Conservation (phyloP, 2,329 filamentous ascomycete species). For the Aspergillus novoparasiticus region DNA sequence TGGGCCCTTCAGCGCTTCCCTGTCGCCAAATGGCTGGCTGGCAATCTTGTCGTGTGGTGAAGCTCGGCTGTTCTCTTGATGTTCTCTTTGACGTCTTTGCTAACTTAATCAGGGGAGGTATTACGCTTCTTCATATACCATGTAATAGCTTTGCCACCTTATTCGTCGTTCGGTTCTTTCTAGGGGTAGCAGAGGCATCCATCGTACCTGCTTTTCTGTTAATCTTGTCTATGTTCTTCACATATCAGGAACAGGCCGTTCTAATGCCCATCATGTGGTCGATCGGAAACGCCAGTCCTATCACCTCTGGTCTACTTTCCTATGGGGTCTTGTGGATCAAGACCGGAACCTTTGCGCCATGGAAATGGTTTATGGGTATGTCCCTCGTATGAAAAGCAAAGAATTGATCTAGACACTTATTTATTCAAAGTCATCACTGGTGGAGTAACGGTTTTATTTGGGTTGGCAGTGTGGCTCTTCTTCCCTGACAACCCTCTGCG, state of each 20-base stretch:
- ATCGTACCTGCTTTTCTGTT: slow-evolving; percentile 54
- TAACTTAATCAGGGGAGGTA: slow-evolving; percentile 32
- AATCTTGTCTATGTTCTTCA: slow-evolving; percentile 43
- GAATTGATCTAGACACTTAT: neutral
- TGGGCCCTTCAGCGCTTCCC: slow-evolving; percentile 47
- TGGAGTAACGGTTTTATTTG: slow-evolving; percentile 24
- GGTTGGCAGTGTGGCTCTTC: slow-evolving; percentile 32
- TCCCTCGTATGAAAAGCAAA: neutral
- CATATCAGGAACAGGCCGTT: slow-evolving; percentile 37
- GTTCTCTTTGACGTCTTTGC: rapidly evolving
- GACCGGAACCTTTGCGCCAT: slow-evolving; percentile 39
- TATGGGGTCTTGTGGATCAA: slow-evolving; percentile 47
- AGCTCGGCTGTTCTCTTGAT: neutral
- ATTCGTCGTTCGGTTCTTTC: slow-evolving; percentile 52
- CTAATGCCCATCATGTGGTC: slow-evolving; percentile 45
- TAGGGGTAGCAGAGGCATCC: slow-evolving; percentile 56
- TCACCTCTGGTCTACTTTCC: slow-evolving; percentile 43
- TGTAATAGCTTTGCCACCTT: slow-evolving; percentile 53
- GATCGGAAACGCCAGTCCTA: slow-evolving; percentile 42
- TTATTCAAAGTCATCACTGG: neutral
- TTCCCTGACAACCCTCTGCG: slow-evolving; percentile 38
- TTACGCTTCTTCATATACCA: slow-evolving; percentile 40
- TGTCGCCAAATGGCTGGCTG: slow-evolving; percentile 41
- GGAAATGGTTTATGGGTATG: slow-evolving; percentile 46
- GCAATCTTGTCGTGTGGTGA: slow-evolving; percentile 30